Percentiles rank a stretch among this genome's conserved stretches.
Evolutionary conservation across 169 alveolate species (phyloP).

Genomic region (Babesia microti): DNA sequence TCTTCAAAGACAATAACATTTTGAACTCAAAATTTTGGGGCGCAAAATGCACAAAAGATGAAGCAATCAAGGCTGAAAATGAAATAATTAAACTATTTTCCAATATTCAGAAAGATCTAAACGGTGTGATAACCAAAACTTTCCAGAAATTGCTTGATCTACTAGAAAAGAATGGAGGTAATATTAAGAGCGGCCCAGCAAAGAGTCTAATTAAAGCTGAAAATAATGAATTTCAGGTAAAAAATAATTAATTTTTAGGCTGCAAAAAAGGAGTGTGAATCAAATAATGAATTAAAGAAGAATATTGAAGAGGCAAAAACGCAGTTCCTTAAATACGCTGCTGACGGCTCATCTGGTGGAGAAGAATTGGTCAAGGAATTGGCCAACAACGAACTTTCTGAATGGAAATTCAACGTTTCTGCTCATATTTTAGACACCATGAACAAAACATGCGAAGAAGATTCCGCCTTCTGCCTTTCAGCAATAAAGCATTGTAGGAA

Average conservation of each 20-base stretch:
- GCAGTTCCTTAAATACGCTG: not conserved
- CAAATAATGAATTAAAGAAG: constrained; percentile 16
- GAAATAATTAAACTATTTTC: constrained; percentile 24
- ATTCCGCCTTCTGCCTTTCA: constrained; percentile 23
- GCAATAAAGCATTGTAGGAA: constrained; percentile 17
- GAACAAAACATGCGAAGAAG: constrained; percentile 5
- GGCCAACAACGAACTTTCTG: constrained; percentile 16
- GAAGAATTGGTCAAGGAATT: constrained; percentile 23
- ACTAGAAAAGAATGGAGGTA: constrained; percentile 4
- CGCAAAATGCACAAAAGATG: constrained; percentile 9
- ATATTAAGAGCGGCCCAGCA: constrained; percentile 16
- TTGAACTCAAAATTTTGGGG: constrained; percentile 44
- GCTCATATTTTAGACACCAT: constrained; percentile 30
- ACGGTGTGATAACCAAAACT: constrained; percentile 21
- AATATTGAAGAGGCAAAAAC: constrained; percentile 38
- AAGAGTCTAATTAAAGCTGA: constrained; percentile 17
- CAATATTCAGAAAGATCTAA: constrained; percentile 31
- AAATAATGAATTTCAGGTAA: constrained; percentile 26
- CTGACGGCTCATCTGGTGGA: constrained; percentile 2
- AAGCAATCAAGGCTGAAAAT: constrained; percentile 31
- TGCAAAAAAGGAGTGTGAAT: constrained; percentile 21
- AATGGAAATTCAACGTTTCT: constrained; percentile 46
- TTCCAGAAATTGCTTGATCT: constrained; percentile 7
- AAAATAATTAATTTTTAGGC: constrained; percentile 10
- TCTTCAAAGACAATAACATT: constrained; percentile 15